Conservation (phyloP, 306 rosid genomes). For the Lathyrus oleraceus region DNA sequence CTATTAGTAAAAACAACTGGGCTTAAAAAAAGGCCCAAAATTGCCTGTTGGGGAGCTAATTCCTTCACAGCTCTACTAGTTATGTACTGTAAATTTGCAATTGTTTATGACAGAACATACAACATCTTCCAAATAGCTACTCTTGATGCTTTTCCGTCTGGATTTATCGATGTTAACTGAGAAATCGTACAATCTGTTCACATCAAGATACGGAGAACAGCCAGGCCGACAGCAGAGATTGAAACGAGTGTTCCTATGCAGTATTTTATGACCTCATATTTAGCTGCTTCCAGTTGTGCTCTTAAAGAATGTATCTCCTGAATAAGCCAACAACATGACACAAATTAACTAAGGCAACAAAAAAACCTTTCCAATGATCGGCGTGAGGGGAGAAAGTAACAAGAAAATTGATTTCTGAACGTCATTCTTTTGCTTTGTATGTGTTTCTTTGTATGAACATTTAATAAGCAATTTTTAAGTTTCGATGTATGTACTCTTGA, state of each 20-base stretch:
- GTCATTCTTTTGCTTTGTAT: background rate
- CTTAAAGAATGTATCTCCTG: slow-evolving; percentile 91
- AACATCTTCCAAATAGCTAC: slow-evolving; percentile 32
- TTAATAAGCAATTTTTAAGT: background rate
- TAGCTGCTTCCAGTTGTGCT: slow-evolving; percentile 94
- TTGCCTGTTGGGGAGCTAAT: slow-evolving; percentile 26
- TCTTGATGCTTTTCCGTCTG: slow-evolving; percentile 5
- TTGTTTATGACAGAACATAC: slow-evolving; percentile 18
- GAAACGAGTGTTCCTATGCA: slow-evolving; percentile 98
- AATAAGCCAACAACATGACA: slow-evolving; percentile 43
- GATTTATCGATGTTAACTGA: slow-evolving; percentile 21
- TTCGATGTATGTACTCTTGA: background rate
- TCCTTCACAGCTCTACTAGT: slow-evolving; percentile 20
- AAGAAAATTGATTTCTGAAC: background rate
- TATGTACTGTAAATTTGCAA: slow-evolving; percentile 3
- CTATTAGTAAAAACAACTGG: slow-evolving; percentile 34
- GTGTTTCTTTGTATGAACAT: slow-evolving; percentile 2
- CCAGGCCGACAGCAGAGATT: slow-evolving; percentile 94
- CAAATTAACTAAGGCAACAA: background rate
- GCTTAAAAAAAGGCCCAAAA: slow-evolving; percentile 34
- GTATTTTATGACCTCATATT: slow-evolving; percentile 92
- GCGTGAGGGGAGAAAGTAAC: slow-evolving; percentile 10
- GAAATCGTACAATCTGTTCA: slow-evolving; percentile 36
- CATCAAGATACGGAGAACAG: slow-evolving; percentile 79
- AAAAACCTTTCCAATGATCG: background rate